Percentiles rank a stretch among this genome's conserved stretches.
These are phyloP conservation scores for Globisporangium solare DNA, from an alignment of 352 stramenopile genomes.

Conservation along the genomic window DNA sequence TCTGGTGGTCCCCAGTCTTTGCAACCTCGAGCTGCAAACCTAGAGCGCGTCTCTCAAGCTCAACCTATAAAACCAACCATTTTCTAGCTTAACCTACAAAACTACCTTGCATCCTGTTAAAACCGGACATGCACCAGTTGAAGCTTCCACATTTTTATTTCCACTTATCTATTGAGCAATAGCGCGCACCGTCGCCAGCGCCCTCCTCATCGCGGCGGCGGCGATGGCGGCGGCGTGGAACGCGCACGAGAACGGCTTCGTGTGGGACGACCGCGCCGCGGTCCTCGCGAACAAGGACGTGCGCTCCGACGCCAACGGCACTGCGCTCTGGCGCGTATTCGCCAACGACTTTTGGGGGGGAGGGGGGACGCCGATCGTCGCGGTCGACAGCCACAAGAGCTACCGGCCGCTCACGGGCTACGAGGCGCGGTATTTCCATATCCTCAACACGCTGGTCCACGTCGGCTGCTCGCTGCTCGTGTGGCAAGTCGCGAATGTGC, in stretches of 20 bases:
- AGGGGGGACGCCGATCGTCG: slow-evolving; percentile 48
- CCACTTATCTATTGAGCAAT: background rate
- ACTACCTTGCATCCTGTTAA: background rate
- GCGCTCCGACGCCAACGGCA: slow-evolving; percentile 12
- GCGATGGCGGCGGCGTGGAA: slow-evolving; percentile 37
- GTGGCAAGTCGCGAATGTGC: slow-evolving; percentile 31
- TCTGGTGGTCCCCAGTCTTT: background rate
- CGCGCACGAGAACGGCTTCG: slow-evolving; percentile 56
- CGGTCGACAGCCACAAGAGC: slow-evolving; percentile 69
- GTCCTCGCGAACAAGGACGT: slow-evolving; percentile 56
- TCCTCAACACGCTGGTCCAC: slow-evolving; percentile 68
- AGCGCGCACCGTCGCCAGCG: background rate
- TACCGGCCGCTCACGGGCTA: slow-evolving; percentile 52
- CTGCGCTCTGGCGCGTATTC: slow-evolving; percentile 35
- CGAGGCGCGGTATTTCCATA: slow-evolving; percentile 37
- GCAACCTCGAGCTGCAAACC: background rate
- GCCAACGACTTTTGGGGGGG: slow-evolving; percentile 85
- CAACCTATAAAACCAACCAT: background rate
- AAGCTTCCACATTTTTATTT: background rate
- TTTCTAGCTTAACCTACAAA: background rate
- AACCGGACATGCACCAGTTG: background rate
- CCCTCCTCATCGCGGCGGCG: slow-evolving; percentile 20
- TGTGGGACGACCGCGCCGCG: slow-evolving; percentile 85
- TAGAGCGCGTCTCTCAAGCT: too few species aligned
- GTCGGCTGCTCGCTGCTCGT: slow-evolving; percentile 50